phyloP scores from a whole-genome alignment of 2,329 filamentous ascomycete species.

The Colletotrichum nymphaeae region DNA sequence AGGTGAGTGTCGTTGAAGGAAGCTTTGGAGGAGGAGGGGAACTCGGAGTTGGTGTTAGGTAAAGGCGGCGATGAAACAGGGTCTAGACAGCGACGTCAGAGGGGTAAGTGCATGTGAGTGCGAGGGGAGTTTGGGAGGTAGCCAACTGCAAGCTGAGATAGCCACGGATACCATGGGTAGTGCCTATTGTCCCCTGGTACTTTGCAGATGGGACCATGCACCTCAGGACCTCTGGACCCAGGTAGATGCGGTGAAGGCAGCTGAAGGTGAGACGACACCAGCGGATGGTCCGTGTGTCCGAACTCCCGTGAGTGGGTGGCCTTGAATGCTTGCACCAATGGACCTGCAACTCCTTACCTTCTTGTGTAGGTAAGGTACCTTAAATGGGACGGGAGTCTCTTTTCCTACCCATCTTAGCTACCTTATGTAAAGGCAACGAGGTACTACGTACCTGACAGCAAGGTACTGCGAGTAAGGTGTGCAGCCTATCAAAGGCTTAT shows the following conservation, averaged over 20 bases:
- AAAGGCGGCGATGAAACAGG: conserved; percentile 25
- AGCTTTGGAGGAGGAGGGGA: conserved; percentile 30
- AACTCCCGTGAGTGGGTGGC: conserved; percentile 21
- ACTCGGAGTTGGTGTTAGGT: conserved; percentile 18
- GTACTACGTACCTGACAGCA: too few species aligned
- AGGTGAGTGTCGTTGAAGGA: conserved; percentile 14
- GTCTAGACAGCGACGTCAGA: conserved; percentile 31
- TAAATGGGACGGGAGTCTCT: not conserved
- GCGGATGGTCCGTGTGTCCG: conserved; percentile 30
- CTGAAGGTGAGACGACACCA: conserved; percentile 22
- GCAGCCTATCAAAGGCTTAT: not conserved
- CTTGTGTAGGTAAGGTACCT: too few species aligned
- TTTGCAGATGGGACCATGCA: not conserved
- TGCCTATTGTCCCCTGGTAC: not conserved
- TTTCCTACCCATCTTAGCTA: not conserved
- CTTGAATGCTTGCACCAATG: not conserved
- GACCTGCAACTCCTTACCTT: too few species aligned
- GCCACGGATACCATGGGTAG: too few species aligned
- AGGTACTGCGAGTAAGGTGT: not conserved
- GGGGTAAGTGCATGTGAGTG: conserved; percentile 22
- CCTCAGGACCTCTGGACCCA: not conserved
- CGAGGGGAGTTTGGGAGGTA: conserved; percentile 14
- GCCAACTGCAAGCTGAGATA: not conserved
- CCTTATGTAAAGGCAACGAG: too few species aligned
- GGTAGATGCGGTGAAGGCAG: conserved; percentile 19